Base-by-base conservation (phyloP, 345 rosid species). In the Balakata baccata region DNA sequence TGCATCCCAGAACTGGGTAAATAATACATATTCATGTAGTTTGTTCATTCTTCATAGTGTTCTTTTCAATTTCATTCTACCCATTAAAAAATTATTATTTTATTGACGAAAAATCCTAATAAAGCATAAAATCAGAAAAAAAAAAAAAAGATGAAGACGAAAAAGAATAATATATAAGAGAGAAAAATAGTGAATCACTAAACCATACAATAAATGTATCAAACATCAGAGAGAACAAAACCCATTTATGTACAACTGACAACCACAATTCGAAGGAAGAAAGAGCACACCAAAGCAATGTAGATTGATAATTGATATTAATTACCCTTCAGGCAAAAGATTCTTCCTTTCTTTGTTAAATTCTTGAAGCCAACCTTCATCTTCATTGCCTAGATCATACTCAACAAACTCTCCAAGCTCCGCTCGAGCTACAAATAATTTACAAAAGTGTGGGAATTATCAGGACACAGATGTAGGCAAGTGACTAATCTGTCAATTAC, bases 361-460 rank as follows among this genome's bases (percentile, higher is more conserved):
- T 38, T 87, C 89, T 16, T 79, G 75, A 83, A 95, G 92, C 98
- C 99, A 95, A 75, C 90, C 97, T 80, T 92, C 99, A 81, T 95
- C 99, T 76, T 95, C 99, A 77, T 95, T 95, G 80, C 93, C 99
- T 69, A 95, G 80, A 85, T 95, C 98, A 78, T 93, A 95, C 85
- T 95, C 99, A 69, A 95, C 89, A 86, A 95, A 95, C 37, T 95
- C 98, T 54, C 97, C 99, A 81, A 95, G 84, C 89, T 93, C 99
- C 38, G 99, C 91, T 77, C 99, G 85, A 69, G 96, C 99, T 93
- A 82, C 85, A 83, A 74, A 80, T 20, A 68, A 63, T 72, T 53
- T 57, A 75, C 52, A 67, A 74, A 17, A 76, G 43, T 59, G 71
- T 77, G 52, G 76, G 72, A 13, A 49, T 47, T 59, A 56, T 12